phyloP scores from a whole-genome alignment of 2,329 filamentous ascomycete genomes.

The Pseudocercospora eumusae region DNA sequence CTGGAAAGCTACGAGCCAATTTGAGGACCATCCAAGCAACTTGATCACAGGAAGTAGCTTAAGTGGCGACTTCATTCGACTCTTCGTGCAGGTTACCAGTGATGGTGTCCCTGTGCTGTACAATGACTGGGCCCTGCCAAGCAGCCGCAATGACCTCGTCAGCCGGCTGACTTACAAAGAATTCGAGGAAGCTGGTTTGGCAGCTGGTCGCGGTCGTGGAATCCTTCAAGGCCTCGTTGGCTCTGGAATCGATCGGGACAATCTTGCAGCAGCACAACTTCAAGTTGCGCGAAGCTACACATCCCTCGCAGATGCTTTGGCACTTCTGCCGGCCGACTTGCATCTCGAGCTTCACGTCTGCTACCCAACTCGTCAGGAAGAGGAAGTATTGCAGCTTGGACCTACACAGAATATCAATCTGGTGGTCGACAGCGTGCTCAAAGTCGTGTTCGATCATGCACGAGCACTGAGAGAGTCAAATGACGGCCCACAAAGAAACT shows the following conservation, averaged over 20 bases:
- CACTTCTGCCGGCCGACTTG: constrained; percentile 72
- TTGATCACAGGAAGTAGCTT: constrained; percentile 93
- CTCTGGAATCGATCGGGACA: constrained; percentile 37
- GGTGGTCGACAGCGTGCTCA: constrained; percentile 80
- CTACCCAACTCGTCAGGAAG: constrained; percentile 77
- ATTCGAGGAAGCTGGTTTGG: constrained; percentile 56
- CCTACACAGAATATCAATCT: constrained; percentile 80
- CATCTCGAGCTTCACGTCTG: constrained; percentile 91
- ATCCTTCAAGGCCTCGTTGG: constrained; percentile 34
- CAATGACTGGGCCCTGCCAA: constrained; percentile 70
- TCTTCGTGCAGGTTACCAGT: constrained; percentile 88
- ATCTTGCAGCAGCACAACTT: constrained; percentile 67
- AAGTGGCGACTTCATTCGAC: constrained; percentile 88
- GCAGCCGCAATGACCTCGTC: constrained; percentile 68
- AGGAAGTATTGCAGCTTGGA: constrained; percentile 67
- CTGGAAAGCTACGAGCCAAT: constrained; percentile 96
- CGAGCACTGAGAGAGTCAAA: constrained; percentile 65
- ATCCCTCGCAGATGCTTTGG: constrained; percentile 75
- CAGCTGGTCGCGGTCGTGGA: constrained; percentile 32
- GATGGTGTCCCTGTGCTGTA: constrained; percentile 86
- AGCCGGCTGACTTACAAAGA: constrained; percentile 74
- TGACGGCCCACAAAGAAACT: constrained; percentile 74
- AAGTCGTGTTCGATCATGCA: constrained; percentile 88
- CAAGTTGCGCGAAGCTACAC: constrained; percentile 71
- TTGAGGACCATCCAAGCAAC: constrained; percentile 80